Evolutionary conservation across 495 filamentous ascomycete genomes (phyloP).

Genomic region (Extremus antarcticus): DNA sequence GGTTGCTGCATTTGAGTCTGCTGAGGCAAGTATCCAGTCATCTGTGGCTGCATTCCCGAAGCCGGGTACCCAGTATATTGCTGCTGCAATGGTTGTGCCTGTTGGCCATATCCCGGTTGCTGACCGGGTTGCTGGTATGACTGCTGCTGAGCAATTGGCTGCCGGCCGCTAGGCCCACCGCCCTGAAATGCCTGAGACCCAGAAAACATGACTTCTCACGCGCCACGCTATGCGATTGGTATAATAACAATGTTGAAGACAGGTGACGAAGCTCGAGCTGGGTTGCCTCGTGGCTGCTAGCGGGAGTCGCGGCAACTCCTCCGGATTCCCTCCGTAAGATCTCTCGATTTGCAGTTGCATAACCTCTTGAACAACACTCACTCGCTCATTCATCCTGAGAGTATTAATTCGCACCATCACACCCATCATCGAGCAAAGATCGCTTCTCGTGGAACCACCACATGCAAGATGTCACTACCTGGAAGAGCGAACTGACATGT

Average conservation of each 20-base stretch:
- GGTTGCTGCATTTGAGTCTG: constrained; percentile 34
- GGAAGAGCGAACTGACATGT: too few relatives aligned
- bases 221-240: neutral
- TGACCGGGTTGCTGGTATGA: constrained; percentile 11
- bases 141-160: constrained; percentile 51
- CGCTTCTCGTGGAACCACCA: too few relatives aligned
- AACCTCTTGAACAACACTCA: too few relatives aligned
- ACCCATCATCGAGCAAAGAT: too few relatives aligned
- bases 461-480: too few relatives aligned
- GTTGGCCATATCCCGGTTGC: constrained; percentile 22
- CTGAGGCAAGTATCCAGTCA: constrained; percentile 48
- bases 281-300: constrained; percentile 1
- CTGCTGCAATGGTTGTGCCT: constrained; percentile 24
- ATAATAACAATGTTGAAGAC: neutral
- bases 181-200: constrained; percentile 75
- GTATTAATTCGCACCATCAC: too few relatives aligned
- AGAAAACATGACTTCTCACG: constrained; percentile 58
- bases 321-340: too few relatives aligned
- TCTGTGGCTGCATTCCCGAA: constrained; percentile 44
- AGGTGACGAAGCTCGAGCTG: too few relatives aligned
- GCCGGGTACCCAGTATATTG: constrained; percentile 41
- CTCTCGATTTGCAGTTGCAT: too few relatives aligned
- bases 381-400: too few relatives aligned
- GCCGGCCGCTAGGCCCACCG: constrained; percentile 56
- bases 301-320: too few relatives aligned